These are phyloP conservation scores for Oropetium thomaeum DNA, from an alignment of 176 grass and related monocot species.

Conservation along the genomic window DNA sequence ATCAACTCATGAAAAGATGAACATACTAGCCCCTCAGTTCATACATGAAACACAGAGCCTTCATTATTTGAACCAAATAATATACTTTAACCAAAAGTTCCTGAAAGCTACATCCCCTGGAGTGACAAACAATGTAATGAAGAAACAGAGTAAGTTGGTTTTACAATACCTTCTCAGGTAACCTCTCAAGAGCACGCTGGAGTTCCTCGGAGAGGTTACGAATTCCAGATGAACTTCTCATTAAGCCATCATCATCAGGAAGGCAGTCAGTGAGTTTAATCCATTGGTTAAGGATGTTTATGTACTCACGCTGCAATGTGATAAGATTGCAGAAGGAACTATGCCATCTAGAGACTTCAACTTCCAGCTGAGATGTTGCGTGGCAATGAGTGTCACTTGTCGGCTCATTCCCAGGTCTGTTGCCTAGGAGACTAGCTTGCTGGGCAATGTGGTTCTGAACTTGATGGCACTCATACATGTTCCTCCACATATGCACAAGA, in stretches of 20 bases:
- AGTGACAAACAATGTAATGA: slow-evolving; percentile 9
- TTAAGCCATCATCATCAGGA: slow-evolving; percentile 55
- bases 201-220: slow-evolving; percentile 65
- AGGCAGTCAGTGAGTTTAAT: slow-evolving; percentile 72
- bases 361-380: slow-evolving; percentile 79
- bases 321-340: slow-evolving; percentile 81
- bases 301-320: slow-evolving; percentile 69
- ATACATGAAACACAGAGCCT: slow-evolving; percentile 8
- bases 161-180: slow-evolving; percentile 77
- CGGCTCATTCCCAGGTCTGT: slow-evolving; percentile 62
- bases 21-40: not conserved
- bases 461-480: slow-evolving; percentile 93
- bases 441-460: slow-evolving; percentile 84
- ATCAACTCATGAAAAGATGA: not conserved
- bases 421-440: slow-evolving; percentile 61
- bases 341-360: slow-evolving; percentile 84
- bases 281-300: slow-evolving; percentile 77
- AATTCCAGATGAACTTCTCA: slow-evolving; percentile 59
- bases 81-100: slow-evolving; percentile 20
- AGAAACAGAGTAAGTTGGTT: slow-evolving; percentile 26
- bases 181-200: slow-evolving; percentile 51
- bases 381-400: slow-evolving; percentile 74
- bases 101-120: slow-evolving; percentile 16
- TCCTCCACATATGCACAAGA: slow-evolving; percentile 92
- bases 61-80: not conserved